phyloP scores from a whole-genome alignment of 2,329 filamentous ascomycete species.

The Dothideomycetidae sp. region DNA sequence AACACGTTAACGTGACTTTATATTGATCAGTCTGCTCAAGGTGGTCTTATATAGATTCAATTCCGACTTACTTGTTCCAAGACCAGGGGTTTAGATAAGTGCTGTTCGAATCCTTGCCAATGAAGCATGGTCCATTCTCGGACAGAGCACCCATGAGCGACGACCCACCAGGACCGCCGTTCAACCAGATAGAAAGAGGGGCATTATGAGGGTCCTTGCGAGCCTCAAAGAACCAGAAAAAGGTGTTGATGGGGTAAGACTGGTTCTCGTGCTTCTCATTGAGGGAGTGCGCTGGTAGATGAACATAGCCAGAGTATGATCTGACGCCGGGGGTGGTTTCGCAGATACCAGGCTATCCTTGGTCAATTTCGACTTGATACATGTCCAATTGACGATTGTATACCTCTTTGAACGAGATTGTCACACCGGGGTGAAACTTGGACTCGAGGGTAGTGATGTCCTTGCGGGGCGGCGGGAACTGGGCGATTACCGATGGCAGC shows the following conservation, averaged over 20 bases:
- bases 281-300: conserved; percentile 15
- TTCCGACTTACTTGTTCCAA: too few species aligned
- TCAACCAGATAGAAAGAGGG: conserved; percentile 43
- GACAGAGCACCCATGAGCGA: conserved; percentile 35
- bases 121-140: conserved; percentile 41
- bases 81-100: conserved; percentile 42
- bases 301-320: conserved; percentile 26
- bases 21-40: too few species aligned
- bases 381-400: not conserved
- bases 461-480: conserved; percentile 29
- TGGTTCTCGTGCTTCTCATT: conserved; percentile 16
- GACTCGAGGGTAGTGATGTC: conserved; percentile 29
- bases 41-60: conserved; percentile 24
- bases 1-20: conserved; percentile 35
- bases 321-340: conserved; percentile 37
- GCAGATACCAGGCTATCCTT: conserved; percentile 23
- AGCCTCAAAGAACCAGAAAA: conserved; percentile 50
- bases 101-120: conserved; percentile 39
- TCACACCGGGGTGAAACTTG: conserved; percentile 29
- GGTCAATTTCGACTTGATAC: too few species aligned
- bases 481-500: too few species aligned
- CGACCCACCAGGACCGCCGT: conserved; percentile 42
- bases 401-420: conserved; percentile 35
- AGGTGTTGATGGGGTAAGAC: conserved; percentile 22
- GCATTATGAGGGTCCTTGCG: conserved; percentile 39